Evolutionary conservation across 1,139 yeast species (phyloP), one percentile per base, ranked within the genome.

Genomic region (Geotrichum reessii): DNA sequence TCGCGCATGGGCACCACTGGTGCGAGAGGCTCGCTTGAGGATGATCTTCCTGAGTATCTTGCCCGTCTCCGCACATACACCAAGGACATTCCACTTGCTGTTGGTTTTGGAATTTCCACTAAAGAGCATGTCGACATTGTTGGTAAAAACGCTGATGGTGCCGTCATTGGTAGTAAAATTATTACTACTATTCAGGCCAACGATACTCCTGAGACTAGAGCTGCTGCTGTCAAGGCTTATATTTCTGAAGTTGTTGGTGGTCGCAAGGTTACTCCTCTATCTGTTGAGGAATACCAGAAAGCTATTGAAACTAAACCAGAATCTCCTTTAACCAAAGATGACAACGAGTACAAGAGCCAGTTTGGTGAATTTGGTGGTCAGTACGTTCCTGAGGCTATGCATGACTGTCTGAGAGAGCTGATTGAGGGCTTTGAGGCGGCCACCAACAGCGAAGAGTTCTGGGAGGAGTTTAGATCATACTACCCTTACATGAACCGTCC

Each of bases 1-100:
- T 90, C 97, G 8, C 83, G 95, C 72, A 93, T 93, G 99, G 97
- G 98, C 64, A 86, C 96, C 58, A 93, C 99, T 44, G 99, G 99
- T 71, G 95, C 96, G 33, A 77, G 84, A 24, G 79, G 82, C 17
- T 74, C 81, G 47, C 84, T 93, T 56, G 81, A 87, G 49, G 70
- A 77, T 6, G 86, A 86, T 64, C 81, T 92, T 60, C 83, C 84
- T 37, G 83, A 78, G 50, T 80, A 93, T 63, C 84, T 95, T 67
- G 78, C 78, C 47, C 83, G 92, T 66, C 95, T 95, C 17, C 82
- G 95, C 70, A 78, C 81, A 63, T 80, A 81, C 69, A 81, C 95
- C 11, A 86, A 86, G 37, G 81, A 78, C 52, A 86, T 82, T 47
- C 98, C 98, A 28, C 74, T 93, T 63, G 98, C 98, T 22, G 97